A percentile compares a stretch with the other conserved stretches of the same genome.
Evolutionary conservation across 2,329 filamentous ascomycete genomes (phyloP).

Genomic region (Capronia epimyces): DNA sequence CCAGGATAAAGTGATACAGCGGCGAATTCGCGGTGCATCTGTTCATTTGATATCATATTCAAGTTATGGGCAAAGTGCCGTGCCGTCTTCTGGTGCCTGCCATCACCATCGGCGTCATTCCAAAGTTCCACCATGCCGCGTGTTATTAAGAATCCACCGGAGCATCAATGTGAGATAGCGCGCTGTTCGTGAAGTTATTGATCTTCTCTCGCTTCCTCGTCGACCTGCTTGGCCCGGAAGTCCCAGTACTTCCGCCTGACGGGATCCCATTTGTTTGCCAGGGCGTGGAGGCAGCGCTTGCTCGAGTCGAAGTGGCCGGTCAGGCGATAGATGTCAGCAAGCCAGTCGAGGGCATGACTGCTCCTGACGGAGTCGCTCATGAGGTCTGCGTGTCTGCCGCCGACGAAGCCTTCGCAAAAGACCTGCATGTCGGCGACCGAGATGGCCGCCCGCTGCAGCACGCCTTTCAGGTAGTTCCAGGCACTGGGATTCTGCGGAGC

Average conservation of each 20-base stretch:
- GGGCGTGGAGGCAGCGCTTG: slow-evolving; percentile 61
- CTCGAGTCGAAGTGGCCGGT: slow-evolving; percentile 51
- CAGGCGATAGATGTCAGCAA: slow-evolving; percentile 43
- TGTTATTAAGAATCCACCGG: no score
- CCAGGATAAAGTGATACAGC: no score
- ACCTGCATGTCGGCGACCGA: slow-evolving; percentile 46
- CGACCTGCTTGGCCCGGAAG: slow-evolving; percentile 48
- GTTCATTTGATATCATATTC: no score
- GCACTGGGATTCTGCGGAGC: slow-evolving; percentile 91
- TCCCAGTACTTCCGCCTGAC: slow-evolving; percentile 91
- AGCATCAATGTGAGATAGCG: no score
- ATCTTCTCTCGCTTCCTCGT: neutral
- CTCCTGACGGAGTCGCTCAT: slow-evolving; percentile 45
- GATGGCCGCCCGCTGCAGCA: slow-evolving; percentile 60
- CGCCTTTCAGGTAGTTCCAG: slow-evolving; percentile 85
- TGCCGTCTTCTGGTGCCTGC: no score
- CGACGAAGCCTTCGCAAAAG: slow-evolving; percentile 51
- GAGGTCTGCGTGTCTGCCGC: slow-evolving; percentile 14
- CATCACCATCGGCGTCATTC: no score
- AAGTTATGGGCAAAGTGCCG: no score
- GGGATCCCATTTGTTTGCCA: slow-evolving; percentile 84
- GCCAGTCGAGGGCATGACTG: slow-evolving; percentile 53
- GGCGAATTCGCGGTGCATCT: no score
- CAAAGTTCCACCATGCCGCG: no score
- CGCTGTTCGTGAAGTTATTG: neutral